Evolutionary conservation across 306 rosid species (phyloP), one percentile per base, ranked within the genome.

Genomic region (Pterocarpus macrocarpus): DNA sequence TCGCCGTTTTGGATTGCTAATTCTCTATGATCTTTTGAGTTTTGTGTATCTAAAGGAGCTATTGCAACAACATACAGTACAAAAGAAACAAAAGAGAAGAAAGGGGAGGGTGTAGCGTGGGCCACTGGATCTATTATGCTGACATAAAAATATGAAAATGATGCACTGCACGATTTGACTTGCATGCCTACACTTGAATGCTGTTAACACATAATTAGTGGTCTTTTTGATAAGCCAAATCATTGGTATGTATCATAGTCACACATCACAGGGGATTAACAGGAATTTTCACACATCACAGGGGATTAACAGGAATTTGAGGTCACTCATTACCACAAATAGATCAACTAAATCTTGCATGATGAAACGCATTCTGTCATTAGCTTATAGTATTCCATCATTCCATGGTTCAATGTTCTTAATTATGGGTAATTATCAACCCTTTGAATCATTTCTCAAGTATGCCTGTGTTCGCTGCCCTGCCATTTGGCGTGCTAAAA

Each of bases 401-500:
- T 45, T 50, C 16, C 4, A 41, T 16, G 45, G 64, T 68, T 75
- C 66, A 59, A 68, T n/a, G 55, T 56, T 30, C 34, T 41, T 78
- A 78, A 57, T 81, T 36, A 81, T 67, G 71, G 76, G 2, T 59
- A 75, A 82, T 82, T 75, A 67, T 75, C 45, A 58, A 75, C 32
- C 56, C 58, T 47, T 58, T 59, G 59, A 76, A 69, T 49, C 33
- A 39, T 56, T 45, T 44, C 38, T 10, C 35, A 70, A 15, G 12
- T 17, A 33, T 66, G 38, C 30, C 12, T 5, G 16, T 12, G 35
- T 45, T 43, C 34, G 12, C 43, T 34, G 61, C 68, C 67, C 17
- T 82, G 82, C 78, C 85, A 69, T 70, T 39, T 82, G 73, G 78
- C 74, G n/a, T 50, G 61, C 82, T 39, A 4, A 61, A 76, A 4